Conservation (phyloP, 148 eudicot genomes). For the Rhododendron mucronatum region DNA sequence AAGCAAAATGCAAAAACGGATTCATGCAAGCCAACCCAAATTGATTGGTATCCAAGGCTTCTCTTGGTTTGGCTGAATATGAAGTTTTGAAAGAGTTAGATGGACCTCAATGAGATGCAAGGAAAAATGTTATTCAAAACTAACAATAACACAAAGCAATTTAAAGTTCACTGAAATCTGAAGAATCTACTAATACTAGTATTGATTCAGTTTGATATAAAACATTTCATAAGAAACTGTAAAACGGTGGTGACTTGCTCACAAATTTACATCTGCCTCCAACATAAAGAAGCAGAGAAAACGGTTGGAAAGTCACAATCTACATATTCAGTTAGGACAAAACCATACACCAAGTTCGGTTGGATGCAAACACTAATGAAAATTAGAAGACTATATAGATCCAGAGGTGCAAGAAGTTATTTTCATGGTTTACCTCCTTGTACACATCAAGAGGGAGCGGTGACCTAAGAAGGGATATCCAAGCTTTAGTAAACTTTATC, state of each 20-base stretch:
- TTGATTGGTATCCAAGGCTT: background rate
- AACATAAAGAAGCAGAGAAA: background rate
- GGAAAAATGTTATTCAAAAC: background rate
- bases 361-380: background rate
- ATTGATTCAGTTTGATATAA: background rate
- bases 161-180: background rate
- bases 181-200: background rate
- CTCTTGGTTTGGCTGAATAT: background rate
- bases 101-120: background rate
- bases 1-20: background rate
- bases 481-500: slow-evolving; percentile 71
- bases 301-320: background rate
- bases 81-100: background rate
- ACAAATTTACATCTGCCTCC: background rate
- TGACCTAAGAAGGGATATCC: slow-evolving; percentile 80
- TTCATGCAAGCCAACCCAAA: background rate
- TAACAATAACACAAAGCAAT: background rate
- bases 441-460: slow-evolving; percentile 85
- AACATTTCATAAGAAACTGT: background rate
- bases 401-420: background rate
- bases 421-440: slow-evolving; percentile 62
- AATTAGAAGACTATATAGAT: background rate
- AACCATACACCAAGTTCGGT: background rate
- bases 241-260: background rate
- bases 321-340: background rate